Evolutionary conservation across 352 stramenopile genomes (phyloP).

Genomic region (Albugo candida): DNA sequence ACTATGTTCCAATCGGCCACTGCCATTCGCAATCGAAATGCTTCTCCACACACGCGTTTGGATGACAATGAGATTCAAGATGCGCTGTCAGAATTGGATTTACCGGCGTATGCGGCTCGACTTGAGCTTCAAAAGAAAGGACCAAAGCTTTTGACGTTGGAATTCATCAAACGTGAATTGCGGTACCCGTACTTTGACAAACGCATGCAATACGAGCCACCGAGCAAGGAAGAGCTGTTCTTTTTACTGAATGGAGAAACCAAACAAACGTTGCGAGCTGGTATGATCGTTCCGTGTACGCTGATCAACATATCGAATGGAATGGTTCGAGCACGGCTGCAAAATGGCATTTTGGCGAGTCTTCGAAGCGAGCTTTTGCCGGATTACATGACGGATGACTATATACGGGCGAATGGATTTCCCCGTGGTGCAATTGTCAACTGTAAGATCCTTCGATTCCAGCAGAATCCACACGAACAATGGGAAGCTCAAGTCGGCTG

Average conservation of each 20-base stretch:
- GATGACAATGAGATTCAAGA: slow-evolving; percentile 73
- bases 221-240: slow-evolving; percentile 72
- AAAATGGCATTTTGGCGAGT: slow-evolving; percentile 68
- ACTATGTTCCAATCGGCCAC: slow-evolving; percentile 81
- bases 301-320: slow-evolving; percentile 66
- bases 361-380: slow-evolving; percentile 57
- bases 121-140: slow-evolving; percentile 82
- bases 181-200: slow-evolving; percentile 82
- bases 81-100: slow-evolving; percentile 63
- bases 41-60: slow-evolving; percentile 27
- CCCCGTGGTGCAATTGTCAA: slow-evolving; percentile 78
- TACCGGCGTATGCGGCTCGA: slow-evolving; percentile 68
- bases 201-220: slow-evolving; percentile 63
- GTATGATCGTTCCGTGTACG: slow-evolving; percentile 77
- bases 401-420: slow-evolving; percentile 22
- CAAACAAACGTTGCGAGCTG: slow-evolving; percentile 48
- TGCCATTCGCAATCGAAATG: slow-evolving; percentile 50
- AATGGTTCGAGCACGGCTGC: slow-evolving; percentile 53
- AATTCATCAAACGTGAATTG: slow-evolving; percentile 79
- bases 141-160: slow-evolving; percentile 65
- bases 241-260: slow-evolving; percentile 75
- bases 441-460: slow-evolving; percentile 52
- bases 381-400: slow-evolving; percentile 44
- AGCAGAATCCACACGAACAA: slow-evolving; percentile 49
- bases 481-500: slow-evolving; percentile 63